Evolutionary conservation across 495 filamentous ascomycete species (phyloP), one percentile per base, ranked within the genome.

Genomic region (Hypoxylon intermedium): DNA sequence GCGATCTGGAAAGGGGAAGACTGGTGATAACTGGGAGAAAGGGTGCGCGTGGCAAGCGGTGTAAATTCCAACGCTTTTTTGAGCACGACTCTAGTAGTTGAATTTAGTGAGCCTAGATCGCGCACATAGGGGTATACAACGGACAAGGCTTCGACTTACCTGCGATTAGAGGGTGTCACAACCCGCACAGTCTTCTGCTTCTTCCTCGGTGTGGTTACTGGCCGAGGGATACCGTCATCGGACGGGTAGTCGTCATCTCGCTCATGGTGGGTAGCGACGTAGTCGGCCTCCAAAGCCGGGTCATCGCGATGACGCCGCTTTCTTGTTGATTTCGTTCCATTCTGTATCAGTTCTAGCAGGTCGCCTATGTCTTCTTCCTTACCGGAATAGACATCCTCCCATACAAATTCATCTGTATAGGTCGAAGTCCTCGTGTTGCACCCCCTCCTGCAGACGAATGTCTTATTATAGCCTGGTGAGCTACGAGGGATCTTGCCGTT

Each of bases 41-140:
- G 85, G 19, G 89, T 77, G 31, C 95, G 87, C 19, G 92, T 98
- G 2, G 91, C 91, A 7, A 98, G 81, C 0, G 94, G 94, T 0
- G 94, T 98, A 71, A 97, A 97, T 71, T 97, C 92, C 33, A 98
- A 84, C 4, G 92, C 88, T 58, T 92, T 96, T 71, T 97, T 98
- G 44, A 96, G 79, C 12, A 90, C 74, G 44, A 97, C 87, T 48
- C 85, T 87, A 59, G 60, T 51, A 26, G 89, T 85, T 5, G 83
- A 87, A 9, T 90, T 92, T 0, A 93, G 94, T 0, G 82, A 85
- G 43, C 84, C 78, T 47, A 21, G 11, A 9, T 12, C 19, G 21
- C 9, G 18, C n/a, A 11, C 18, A 9, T 15, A 4, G 6, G 11
- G n/a, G 3, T n/a, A 11, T 20, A 5, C 9, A 37, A 31, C 18